These are phyloP conservation scores for Aspergillus affinis DNA, from an alignment of 495 filamentous ascomycete genomes.

Conservation along the genomic window DNA sequence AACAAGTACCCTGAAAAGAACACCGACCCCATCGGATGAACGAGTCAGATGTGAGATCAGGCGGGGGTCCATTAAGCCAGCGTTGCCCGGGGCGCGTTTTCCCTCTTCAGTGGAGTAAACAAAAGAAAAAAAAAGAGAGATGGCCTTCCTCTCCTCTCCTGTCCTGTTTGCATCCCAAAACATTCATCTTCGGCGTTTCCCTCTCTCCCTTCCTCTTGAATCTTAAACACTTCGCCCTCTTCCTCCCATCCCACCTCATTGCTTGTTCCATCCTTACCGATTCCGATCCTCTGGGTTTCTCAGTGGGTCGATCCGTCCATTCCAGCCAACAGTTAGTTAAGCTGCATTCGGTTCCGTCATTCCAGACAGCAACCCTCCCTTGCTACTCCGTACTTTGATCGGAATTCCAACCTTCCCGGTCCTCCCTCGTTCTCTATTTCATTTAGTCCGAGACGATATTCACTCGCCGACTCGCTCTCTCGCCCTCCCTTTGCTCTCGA, in stretches of 20 bases:
- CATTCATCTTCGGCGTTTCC: no score
- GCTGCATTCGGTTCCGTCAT: slow-evolving; percentile 40
- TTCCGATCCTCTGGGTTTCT: slow-evolving; percentile 16
- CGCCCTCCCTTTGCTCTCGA: slow-evolving; percentile 3
- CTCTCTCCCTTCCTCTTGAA: slow-evolving; percentile 6
- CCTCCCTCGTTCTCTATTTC: slow-evolving; percentile 6
- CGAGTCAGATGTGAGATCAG: background rate
- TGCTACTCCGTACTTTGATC: slow-evolving; percentile 25
- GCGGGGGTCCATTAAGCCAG: no score
- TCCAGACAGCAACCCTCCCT: slow-evolving; percentile 41
- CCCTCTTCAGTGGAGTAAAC: background rate
- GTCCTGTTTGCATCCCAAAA: background rate
- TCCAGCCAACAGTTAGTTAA: slow-evolving; percentile 17
- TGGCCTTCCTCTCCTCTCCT: background rate
- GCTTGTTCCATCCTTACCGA: slow-evolving; percentile 6
- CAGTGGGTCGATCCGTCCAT: slow-evolving; percentile 30
- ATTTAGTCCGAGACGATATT: background rate
- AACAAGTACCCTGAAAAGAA: no score
- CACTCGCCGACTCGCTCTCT: background rate
- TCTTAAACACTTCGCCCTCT: slow-evolving; percentile 3
- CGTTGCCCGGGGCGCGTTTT: background rate
- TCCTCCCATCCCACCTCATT: background rate
- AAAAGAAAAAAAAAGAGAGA: background rate
- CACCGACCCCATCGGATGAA: no score
- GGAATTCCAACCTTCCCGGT: slow-evolving; percentile 28